Evolutionary conservation across 352 stramenopile species (phyloP).

Genomic region (Globisporangium cylindrosporum): DNA sequence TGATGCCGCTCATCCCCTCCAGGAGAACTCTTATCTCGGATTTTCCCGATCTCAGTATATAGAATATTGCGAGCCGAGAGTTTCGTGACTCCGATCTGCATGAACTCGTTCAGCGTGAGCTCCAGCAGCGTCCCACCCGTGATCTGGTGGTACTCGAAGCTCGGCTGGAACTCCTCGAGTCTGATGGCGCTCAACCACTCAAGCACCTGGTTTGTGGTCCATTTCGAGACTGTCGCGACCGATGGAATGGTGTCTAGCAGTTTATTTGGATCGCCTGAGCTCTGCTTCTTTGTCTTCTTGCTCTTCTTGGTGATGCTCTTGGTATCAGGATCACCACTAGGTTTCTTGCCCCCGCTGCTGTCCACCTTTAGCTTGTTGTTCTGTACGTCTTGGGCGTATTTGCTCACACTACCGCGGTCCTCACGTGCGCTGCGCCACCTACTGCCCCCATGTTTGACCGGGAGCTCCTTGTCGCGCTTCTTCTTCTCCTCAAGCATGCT

Average conservation of each 20-base stretch:
- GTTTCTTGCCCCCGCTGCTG: neutral
- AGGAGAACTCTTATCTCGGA: conserved; percentile 25
- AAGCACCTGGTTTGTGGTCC: conserved; percentile 53
- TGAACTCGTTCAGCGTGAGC: conserved; percentile 43
- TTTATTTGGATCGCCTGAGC: neutral
- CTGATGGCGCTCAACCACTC: conserved; percentile 60
- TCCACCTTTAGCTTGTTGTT: conserved; percentile 21
- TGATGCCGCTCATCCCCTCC: neutral
- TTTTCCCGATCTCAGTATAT: conserved; percentile 46
- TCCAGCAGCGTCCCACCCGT: conserved; percentile 43
- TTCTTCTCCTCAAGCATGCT: conserved; percentile 70
- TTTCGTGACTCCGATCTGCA: conserved; percentile 49
- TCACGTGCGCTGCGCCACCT: conserved; percentile 76
- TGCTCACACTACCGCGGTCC: conserved; percentile 64
- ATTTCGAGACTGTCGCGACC: conserved; percentile 38
- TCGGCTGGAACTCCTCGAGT: conserved; percentile 58
- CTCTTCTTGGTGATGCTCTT: conserved; percentile 8
- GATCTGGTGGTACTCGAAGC: conserved; percentile 83
- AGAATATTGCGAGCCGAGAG: conserved; percentile 61
- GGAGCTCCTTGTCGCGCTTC: conserved; percentile 47
- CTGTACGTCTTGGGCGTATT: conserved; percentile 68
- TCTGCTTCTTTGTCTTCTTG: conserved; percentile 22
- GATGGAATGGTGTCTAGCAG: conserved; percentile 26
- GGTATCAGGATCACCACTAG: neutral
- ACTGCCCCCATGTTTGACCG: conserved; percentile 60